Conservation (phyloP, 2,329 filamentous ascomycete species). For the Epichloe brachyelytri region DNA sequence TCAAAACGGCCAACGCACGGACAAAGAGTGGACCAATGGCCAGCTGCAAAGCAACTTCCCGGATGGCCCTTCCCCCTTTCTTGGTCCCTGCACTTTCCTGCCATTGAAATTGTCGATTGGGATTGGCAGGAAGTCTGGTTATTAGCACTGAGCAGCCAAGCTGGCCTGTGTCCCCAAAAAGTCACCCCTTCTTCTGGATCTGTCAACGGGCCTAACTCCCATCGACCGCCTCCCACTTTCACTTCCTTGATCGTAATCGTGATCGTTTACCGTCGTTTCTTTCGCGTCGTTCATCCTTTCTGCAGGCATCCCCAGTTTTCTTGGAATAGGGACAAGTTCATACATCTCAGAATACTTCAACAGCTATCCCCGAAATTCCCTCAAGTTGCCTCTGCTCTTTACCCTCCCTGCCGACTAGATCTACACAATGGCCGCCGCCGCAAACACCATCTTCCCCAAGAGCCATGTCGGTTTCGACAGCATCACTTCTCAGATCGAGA, state of each 20-base stretch:
- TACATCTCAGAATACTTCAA: constrained; percentile 13
- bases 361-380: constrained; percentile 8
- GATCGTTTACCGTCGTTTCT: constrained; percentile 4
- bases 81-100: constrained; percentile 25
- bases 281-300: constrained; percentile 13
- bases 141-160: background rate
- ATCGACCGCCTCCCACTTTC: constrained; percentile 1
- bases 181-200: constrained; percentile 20
- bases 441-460: constrained; percentile 69
- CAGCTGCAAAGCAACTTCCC: constrained; percentile 13
- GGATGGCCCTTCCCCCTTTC: constrained; percentile 28
- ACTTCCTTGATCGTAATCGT: constrained; percentile 4
- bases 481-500: constrained; percentile 98
- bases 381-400: background rate
- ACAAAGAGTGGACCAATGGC: constrained; percentile 16
- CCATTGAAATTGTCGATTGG: constrained; percentile 37
- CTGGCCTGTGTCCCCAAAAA: constrained; percentile 21
- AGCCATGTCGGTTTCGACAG: constrained; percentile 99
- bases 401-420: constrained; percentile 25
- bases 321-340: constrained; percentile 19
- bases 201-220: constrained; percentile 4
- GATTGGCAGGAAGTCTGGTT: constrained; percentile 21
- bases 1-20: constrained; percentile 17
- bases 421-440: constrained; percentile 49
- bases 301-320: constrained; percentile 14